Base-by-base conservation (phyloP, 1,139 yeast species). In the Candida sanyaensis region DNA sequence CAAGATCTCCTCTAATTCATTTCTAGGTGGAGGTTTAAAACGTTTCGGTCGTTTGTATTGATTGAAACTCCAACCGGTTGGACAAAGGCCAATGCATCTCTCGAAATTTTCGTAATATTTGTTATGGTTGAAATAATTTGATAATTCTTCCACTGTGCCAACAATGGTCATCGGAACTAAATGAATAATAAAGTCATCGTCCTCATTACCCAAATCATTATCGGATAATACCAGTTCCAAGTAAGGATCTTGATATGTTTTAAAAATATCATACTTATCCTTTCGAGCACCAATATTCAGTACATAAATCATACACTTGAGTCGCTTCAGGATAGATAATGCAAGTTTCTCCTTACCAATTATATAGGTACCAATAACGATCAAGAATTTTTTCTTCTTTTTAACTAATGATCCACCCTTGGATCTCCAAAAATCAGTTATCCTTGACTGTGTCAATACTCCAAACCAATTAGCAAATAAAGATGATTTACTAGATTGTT, bases 301-400 rank as follows among this genome's bases (percentile, higher is more conserved):
- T 6, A 73, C 69, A 51, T 60, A 56, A 70, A 85, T 69, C 63
- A 84, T 59, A 75, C 78, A 71, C 2, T 69, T 61, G 13, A 89
- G 62, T n/a, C 62, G 61, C 41, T 77, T 66, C 60, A 92, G 93
- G 30, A 89, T 75, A 1, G 81, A 73, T 8, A 89, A 67, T 0
- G 96, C 97, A 27, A 93, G 64, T 49, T 84, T 79, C 62, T 93
- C 99, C 62, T 93, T 93, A 2, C 99, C 98, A 38, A 93, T 90
- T 1, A 92, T 80, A 63, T 93, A 93, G 0, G 96, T 86, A 0
- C 98, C 98, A n/a, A 93, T 84, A 23, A 88, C 71, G 7, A 88
- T 80, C 49, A 91, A 71, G 52, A 79, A 73, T 54, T 65, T 69
- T 52, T 74, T 72, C 57, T 69, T 71, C 45, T 58, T 62, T 13